phyloP scores from a whole-genome alignment of 2,329 filamentous ascomycete species.

The Chrysoporthe deuterocubensis region DNA sequence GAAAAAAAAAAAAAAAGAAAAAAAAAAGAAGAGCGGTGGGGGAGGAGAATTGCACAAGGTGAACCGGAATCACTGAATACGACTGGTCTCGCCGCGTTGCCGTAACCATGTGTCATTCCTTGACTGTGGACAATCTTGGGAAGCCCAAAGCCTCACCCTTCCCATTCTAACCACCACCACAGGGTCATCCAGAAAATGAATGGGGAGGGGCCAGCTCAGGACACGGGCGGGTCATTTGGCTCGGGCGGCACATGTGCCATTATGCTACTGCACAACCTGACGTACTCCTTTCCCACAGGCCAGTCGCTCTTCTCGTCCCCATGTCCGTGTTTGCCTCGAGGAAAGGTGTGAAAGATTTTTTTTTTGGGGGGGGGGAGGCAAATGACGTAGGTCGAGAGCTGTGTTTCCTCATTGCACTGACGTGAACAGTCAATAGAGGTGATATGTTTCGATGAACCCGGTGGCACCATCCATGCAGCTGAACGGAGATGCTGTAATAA shows the following conservation, averaged over 20 bases:
- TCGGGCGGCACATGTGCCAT: background rate
- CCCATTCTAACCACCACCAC: no score
- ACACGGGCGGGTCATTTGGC: no score
- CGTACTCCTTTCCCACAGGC: background rate
- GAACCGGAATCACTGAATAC: background rate
- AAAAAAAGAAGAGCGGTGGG: no score
- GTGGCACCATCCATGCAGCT: background rate
- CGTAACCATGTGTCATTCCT: background rate
- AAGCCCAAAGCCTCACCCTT: no score
- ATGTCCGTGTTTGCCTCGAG: background rate
- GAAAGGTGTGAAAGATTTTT: no score
- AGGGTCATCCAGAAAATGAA: no score
- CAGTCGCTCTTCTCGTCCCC: background rate
- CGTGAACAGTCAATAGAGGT: background rate
- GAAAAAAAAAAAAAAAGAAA: background rate
- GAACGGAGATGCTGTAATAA: background rate
- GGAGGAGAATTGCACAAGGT: no score
- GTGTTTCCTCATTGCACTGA: background rate
- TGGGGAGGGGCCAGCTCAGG: no score
- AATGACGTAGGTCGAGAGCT: slow-evolving; percentile 7
- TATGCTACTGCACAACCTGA: background rate
- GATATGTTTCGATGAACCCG: background rate
- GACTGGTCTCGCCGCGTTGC: background rate
- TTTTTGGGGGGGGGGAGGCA: background rate
- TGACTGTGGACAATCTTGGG: no score